Base-by-base conservation (phyloP, 208 protist genomes). In the Leishmania mexicana region DNA sequence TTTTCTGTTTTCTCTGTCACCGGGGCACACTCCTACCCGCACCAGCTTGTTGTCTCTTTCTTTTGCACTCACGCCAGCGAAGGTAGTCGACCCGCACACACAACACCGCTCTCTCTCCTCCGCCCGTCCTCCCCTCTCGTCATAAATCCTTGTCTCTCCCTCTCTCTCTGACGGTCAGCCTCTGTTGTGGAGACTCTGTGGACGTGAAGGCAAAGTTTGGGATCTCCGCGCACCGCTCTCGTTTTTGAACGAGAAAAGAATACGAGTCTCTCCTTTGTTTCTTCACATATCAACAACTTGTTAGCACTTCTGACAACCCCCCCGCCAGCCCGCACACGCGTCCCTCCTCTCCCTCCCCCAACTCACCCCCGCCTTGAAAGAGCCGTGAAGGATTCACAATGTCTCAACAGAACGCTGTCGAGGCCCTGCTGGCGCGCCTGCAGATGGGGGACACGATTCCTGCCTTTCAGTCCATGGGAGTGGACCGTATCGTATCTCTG, bases 341-440 rank as follows among this genome's bases (percentile, higher is more conserved):
- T 5, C 45, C 47, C 31, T 35, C 31, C 31, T 35, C 31, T 35
- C 31, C 31, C 31, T 35, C 31, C 31, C 31, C 31, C 31, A 35
- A 35, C 31, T 35, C 31, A 35, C 11, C 11, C 21, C 51, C 73
- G 15, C 15, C 68, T 76, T 81, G 17, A 8, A 21, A 76, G 15
- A 8, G 51, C 21, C 35, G 73, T 60, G 53, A 57, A 76, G 47
- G 3, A 24, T 15, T 47, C 53, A 72, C 19, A 45, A 87, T 86
- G 76, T 68, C 81, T 57, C 80, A 84, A 77, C 87, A 85, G 60
- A 87, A 87, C 65, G 81, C 95, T 70, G 88, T 98, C 81, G 93
- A 96, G 35, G 54, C 91, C n/a, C 81, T 98, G 38, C 86, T 98
- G 54, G 83, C 81, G 57, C 92, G 93, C 53, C 92, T 98, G n/a